These are phyloP conservation scores for Phytopythium aichiense DNA, from an alignment of 352 stramenopile species.

Conservation along the genomic window DNA sequence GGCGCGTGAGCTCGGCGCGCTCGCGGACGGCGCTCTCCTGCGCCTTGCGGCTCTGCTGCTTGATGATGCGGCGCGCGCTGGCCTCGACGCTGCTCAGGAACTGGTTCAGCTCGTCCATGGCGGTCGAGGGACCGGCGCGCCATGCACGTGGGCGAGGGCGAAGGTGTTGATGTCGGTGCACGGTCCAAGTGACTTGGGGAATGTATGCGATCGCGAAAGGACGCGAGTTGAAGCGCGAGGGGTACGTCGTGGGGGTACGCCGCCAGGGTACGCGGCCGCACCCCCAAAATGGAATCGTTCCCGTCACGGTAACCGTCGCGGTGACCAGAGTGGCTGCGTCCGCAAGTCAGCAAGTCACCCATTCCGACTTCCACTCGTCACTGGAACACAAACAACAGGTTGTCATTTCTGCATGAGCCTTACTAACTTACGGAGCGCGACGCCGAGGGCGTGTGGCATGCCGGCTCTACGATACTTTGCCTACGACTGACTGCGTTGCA, in stretches of 20 bases:
- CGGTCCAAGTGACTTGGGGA: not conserved
- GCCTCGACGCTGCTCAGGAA: conserved; percentile 78
- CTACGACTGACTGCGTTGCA: not conserved
- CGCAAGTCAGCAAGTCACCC: no score
- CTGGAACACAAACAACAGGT: not conserved
- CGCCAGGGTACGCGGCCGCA: no score
- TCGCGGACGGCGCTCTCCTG: conserved; percentile 50
- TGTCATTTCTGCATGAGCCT: not conserved
- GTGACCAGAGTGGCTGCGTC: not conserved
- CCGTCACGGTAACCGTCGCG: not conserved
- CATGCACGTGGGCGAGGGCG: not conserved
- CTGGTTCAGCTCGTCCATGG: conserved; percentile 73
- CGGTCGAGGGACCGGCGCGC: not conserved
- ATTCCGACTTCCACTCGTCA: not conserved
- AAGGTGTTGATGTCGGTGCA: not conserved
- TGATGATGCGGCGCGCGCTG: conserved; percentile 73
- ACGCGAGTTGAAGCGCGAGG: not conserved
- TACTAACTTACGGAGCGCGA: not conserved
- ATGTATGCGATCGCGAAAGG: not conserved
- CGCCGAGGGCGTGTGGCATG: not conserved
- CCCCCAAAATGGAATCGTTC: not conserved
- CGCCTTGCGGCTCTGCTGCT: conserved; percentile 78
- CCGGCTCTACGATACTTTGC: not conserved
- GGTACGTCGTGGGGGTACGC: not conserved
- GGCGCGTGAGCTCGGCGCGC: conserved; percentile 25